Percentiles rank a stretch among this genome's conserved stretches.
These are phyloP conservation scores for Falciphora oryzae DNA, from an alignment of 2,329 filamentous ascomycete species.

Conservation along the genomic window DNA sequence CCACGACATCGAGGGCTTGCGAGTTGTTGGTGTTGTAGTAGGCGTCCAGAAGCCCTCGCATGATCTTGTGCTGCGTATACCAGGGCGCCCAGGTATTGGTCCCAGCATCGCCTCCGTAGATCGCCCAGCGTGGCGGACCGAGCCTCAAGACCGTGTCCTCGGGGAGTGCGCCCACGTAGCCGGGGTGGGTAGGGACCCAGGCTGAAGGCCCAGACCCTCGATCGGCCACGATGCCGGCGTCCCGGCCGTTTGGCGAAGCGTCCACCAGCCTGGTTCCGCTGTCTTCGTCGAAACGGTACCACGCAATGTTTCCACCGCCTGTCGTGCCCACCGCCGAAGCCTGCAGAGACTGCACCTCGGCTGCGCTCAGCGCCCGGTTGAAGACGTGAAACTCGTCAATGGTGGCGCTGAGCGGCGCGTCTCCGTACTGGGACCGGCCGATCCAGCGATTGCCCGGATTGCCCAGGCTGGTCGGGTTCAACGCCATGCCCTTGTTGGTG, in stretches of 20 bases:
- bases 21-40: constrained; percentile 29
- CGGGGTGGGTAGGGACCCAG: constrained; percentile 25
- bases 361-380: constrained; percentile 15
- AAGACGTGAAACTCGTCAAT: constrained; percentile 20
- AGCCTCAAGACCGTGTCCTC: constrained; percentile 27
- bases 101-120: constrained; percentile 22
- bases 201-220: constrained; percentile 13
- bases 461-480: constrained; percentile 15
- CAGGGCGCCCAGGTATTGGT: constrained; percentile 28
- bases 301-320: constrained; percentile 18
- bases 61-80: constrained; percentile 30
- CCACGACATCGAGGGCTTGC: constrained; percentile 22
- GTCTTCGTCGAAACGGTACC: constrained; percentile 18
- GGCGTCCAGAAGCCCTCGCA: constrained; percentile 26
- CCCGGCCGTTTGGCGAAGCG: constrained; percentile 15
- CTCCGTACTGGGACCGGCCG: constrained; percentile 17
- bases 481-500: constrained; percentile 14
- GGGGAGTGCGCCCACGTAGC: constrained; percentile 26
- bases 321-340: constrained; percentile 16
- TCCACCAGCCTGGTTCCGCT: constrained; percentile 15
- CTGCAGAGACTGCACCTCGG: constrained; percentile 16
- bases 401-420: constrained; percentile 15
- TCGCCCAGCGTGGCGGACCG: constrained; percentile 27
- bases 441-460: constrained; percentile 20
- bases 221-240: constrained; percentile 8